These are phyloP conservation scores for Chrysanthemum lavandulifolium DNA, from an alignment of 129 eudicot species.

Conservation along the genomic window DNA sequence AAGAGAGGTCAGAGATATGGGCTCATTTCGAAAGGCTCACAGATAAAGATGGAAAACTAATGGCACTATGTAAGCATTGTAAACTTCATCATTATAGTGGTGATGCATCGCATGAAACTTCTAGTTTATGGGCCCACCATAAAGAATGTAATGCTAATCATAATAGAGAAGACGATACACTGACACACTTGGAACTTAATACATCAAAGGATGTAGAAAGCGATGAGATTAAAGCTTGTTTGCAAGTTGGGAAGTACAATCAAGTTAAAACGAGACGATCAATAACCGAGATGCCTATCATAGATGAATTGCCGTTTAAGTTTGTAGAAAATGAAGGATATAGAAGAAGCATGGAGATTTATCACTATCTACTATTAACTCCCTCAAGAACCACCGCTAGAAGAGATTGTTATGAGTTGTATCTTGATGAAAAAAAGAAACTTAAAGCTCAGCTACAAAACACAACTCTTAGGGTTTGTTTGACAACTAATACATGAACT, in stretches of 20 bases:
- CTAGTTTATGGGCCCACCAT: no score
- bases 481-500: background rate
- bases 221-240: background rate
- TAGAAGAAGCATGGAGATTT: background rate
- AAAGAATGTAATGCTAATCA: background rate
- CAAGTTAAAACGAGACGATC: background rate
- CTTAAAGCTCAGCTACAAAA: background rate
- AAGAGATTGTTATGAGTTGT: constrained; percentile 2
- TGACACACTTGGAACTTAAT: background rate
- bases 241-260: background rate
- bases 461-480: constrained; percentile 9
- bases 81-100: no score
- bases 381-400: background rate
- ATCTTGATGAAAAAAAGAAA: constrained; percentile 2
- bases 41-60: background rate
- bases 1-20: background rate
- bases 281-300: background rate
- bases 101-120: background rate
- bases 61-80: no score
- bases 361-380: background rate
- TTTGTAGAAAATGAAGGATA: constrained; percentile 9
- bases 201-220: background rate
- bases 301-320: background rate
- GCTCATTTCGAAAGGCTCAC: background rate
- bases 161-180: background rate